Base-by-base conservation (phyloP, 2,329 filamentous ascomycete species). In the Byssoonygena ceratinophila region DNA sequence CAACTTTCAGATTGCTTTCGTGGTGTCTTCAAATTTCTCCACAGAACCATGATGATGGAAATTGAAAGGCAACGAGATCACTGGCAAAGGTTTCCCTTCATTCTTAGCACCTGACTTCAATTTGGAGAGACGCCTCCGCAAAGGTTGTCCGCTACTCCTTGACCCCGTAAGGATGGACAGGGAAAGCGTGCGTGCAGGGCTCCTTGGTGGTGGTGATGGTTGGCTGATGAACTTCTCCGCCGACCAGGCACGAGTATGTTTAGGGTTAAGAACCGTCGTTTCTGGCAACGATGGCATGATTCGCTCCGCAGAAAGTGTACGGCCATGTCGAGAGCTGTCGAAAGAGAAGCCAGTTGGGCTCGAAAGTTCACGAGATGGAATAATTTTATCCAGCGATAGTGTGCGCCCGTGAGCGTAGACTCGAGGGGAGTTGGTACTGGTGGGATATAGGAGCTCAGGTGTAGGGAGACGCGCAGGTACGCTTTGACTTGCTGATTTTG, bases 11-110 rank as follows among this genome's bases (percentile, higher is more conserved):
- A 47, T 37, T 27, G 27, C 20, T 12, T 50, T 29, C 16, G n/a
- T n/a, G 7, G 39, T 3, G 12, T 51, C 49, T 18, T 20, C 29
- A 5, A 29, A 27, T 16, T 12, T 18, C 18, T 4, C 32, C 22
- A 51, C 40, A 18, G 49, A 23, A 5, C 49, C 49, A 45, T 51
- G 31, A 16, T 51, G 49, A 8, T 51, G 49, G 37, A 51, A 45
- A 20, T 51, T 51, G 20, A 51, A 51, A 2, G 49, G 49, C 14
- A 39, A 37, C 18, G 49, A 51, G 20, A 51, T 51, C 3, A 9
- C 31, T 6, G 47, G 47, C 4, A 45, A 5, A 2, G 32, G 16
- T 37, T 49, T 48, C 27, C 36, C 39, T 18, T 53, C 46, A 2
- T 11, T 16, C 6, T 7, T 29, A 14, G 25, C 12, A 32, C 22